These are phyloP conservation scores for Zalaria sp. DNA, from an alignment of 2,329 filamentous ascomycete species.

Conservation along the genomic window DNA sequence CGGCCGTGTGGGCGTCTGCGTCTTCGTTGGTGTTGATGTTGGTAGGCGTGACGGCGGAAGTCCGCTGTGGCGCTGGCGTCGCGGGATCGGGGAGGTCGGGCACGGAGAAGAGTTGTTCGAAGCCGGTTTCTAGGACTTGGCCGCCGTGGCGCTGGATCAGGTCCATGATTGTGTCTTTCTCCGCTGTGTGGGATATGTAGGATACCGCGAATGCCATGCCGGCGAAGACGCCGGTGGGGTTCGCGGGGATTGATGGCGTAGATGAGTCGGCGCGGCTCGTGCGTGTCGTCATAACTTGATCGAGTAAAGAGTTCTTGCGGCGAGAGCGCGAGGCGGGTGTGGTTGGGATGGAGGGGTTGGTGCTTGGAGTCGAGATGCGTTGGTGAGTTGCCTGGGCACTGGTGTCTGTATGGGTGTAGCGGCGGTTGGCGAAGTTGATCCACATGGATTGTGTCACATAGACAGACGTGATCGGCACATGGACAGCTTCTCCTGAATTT, in stretches of 20 bases:
- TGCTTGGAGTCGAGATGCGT: constrained; percentile 11
- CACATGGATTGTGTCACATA: constrained; percentile 32
- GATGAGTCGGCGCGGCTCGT: constrained; percentile 3
- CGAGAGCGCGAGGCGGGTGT: constrained; percentile 37
- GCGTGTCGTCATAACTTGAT: not conserved
- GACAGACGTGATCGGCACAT: constrained; percentile 25
- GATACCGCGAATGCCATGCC: constrained; percentile 84
- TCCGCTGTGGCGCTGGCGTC: constrained; percentile 8
- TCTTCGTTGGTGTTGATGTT: not conserved
- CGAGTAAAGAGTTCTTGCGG: constrained; percentile 14
- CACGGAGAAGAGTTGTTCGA: constrained; percentile 62
- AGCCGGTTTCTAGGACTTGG: constrained; percentile 55
- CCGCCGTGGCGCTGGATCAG: constrained; percentile 62
- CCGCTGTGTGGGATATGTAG: constrained; percentile 40
- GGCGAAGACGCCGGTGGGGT: constrained; percentile 43
- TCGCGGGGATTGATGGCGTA: constrained; percentile 10
- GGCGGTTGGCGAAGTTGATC: constrained; percentile 23
- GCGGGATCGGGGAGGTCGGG: constrained; percentile 17
- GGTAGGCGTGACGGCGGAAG: constrained; percentile 5
- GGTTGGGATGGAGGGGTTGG: constrained; percentile 20
- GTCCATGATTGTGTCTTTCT: constrained; percentile 43
- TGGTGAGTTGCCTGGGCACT: not conserved
- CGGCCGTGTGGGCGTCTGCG: not conserved
- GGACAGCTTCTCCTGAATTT: constrained; percentile 16
- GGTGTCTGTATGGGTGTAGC: constrained; percentile 14